Evolutionary conservation across 139 green algal species (phyloP), one percentile per base, ranked within the genome.

Genomic region (Chlamydomonas sp.): DNA sequence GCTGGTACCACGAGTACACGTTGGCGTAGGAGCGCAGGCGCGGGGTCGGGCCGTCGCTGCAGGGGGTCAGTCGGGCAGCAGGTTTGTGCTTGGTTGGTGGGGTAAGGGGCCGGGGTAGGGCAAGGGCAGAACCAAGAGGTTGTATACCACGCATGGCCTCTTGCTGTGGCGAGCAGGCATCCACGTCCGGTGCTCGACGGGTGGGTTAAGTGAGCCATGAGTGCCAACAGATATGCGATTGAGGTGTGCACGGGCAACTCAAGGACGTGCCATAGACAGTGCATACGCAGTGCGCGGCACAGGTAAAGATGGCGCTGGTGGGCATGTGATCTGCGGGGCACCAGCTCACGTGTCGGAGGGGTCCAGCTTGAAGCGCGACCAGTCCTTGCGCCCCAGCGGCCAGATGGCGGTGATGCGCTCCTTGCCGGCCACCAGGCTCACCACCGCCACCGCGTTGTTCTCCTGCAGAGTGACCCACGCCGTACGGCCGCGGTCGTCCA

Each of bases 401-500:
- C 86, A 90, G 31, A 90, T 90, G 62, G 80, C 31, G 1, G 15
- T 61, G 62, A 90, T 84, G 63, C 61, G 69, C 79, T 90, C 86
- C 31, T 2, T 8, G n/a, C 83, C 83, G 0, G 62, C 3, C 16
- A 20, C 69, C 5, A 90, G 14, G 79, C 86, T 62, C 1, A 90
- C 61, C 10, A 79, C 59, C 1, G 71, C 78, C 1, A 90, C 63
- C 5, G 86, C 86, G 72, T 90, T 90, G 71, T 90, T 90, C 71
- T 90, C 86, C 86, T 90, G 86, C 17, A 90, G 86, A 0, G 86
- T 77, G 0, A 86, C 79, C 16, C 73, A 90, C 2, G 71, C 78
- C 3, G 8, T 12, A 4, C 49, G 59, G 2, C 31, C 63, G 15
- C n/a, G 8, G 7, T 57, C 17, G 63, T 81, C 49, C 18, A 18